Evolutionary conservation across 192 early-diverging fungal species (phyloP).

Genomic region (Podila verticillata): DNA sequence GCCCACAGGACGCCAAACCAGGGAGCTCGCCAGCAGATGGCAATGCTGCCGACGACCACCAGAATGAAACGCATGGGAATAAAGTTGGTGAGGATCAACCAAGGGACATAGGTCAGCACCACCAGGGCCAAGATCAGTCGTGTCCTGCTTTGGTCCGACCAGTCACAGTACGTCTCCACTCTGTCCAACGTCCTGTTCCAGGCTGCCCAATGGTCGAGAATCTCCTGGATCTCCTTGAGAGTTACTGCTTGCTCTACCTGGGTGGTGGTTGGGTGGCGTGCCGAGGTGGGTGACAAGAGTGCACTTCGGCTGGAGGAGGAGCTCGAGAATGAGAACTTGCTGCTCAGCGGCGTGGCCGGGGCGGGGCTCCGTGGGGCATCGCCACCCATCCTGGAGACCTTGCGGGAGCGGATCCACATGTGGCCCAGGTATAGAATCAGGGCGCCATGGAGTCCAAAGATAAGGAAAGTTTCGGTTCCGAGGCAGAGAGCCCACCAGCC

Average conservation of each 20-base stretch:
- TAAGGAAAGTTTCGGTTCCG: conserved; percentile 45
- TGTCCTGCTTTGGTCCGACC: conserved; percentile 48
- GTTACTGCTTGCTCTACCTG: conserved; percentile 52
- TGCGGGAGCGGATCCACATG: conserved; percentile 50
- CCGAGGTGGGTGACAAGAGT: conserved; percentile 13
- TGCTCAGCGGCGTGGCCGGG: conserved; percentile 23
- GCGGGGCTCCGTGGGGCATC: conserved; percentile 18
- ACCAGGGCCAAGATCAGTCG: conserved; percentile 19
- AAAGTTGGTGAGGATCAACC: conserved; percentile 51
- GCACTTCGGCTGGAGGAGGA: conserved; percentile 16
- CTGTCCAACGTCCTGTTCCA: conserved; percentile 40
- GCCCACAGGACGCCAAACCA: conserved; percentile 54
- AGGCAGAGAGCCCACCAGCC: conserved; percentile 59
- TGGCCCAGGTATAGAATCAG: conserved; percentile 41
- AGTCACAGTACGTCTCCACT: conserved; percentile 39
- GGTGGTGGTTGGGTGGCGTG: conserved; percentile 37
- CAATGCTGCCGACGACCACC: conserved; percentile 37
- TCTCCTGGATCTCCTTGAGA: conserved; percentile 53
- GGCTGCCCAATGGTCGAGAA: conserved; percentile 50
- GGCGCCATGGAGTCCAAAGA: conserved; percentile 42
- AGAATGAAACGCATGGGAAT: conserved; percentile 50
- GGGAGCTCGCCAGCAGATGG: conserved; percentile 56
- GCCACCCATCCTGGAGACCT: conserved; percentile 13
- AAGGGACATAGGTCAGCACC: conserved; percentile 40
- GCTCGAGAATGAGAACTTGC: conserved; percentile 28